These are phyloP conservation scores for Pleodorina starrii DNA, from an alignment of 139 green algal genomes.

Conservation along the genomic window DNA sequence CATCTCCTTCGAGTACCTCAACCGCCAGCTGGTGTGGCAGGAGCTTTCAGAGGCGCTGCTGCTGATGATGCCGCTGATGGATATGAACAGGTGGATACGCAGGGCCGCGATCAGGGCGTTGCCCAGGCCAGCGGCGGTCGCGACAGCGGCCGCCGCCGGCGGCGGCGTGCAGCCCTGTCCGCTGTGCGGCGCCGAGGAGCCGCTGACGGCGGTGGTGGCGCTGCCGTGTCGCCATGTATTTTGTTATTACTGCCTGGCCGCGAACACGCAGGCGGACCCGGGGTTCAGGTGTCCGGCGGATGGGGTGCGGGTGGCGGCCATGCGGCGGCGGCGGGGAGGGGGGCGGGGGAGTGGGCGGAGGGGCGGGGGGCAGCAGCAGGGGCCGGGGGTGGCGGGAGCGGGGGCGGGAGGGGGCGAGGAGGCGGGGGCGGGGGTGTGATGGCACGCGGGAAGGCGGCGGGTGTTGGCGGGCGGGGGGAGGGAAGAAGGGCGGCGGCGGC, in stretches of 20 bases:
- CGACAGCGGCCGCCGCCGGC: not conserved
- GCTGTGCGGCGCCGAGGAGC: conserved; percentile 70
- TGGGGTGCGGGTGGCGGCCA: conserved; percentile 52
- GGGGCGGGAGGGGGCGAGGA: not conserved
- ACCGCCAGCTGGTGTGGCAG: conserved; percentile 84
- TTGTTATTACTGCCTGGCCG: conserved; percentile 93
- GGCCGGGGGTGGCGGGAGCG: not conserved
- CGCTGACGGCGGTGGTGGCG: conserved; percentile 73
- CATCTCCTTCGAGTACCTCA: conserved; percentile 95
- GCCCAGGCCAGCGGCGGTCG: conserved; percentile 27
- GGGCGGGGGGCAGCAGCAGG: not conserved
- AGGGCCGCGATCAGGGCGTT: conserved; percentile 50
- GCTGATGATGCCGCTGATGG: conserved; percentile 87
- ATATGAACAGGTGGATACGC: conserved; percentile 50
- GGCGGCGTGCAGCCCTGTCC: conserved; percentile 43
- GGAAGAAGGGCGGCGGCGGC: too few species aligned
- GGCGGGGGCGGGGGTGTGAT: not conserved
- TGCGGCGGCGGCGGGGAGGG: not conserved
- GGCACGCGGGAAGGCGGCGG: too few species aligned
- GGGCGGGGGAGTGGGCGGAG: not conserved
- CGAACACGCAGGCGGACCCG: conserved; percentile 63
- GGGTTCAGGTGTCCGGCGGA: conserved; percentile 63
- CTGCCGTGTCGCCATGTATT: conserved; percentile 89
- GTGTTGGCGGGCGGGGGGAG: too few species aligned
- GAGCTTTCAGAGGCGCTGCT: conserved; percentile 91